Evolutionary conservation across 1,284 basidiomycete species (phyloP).

Genomic region (Fomes fomentarius): DNA sequence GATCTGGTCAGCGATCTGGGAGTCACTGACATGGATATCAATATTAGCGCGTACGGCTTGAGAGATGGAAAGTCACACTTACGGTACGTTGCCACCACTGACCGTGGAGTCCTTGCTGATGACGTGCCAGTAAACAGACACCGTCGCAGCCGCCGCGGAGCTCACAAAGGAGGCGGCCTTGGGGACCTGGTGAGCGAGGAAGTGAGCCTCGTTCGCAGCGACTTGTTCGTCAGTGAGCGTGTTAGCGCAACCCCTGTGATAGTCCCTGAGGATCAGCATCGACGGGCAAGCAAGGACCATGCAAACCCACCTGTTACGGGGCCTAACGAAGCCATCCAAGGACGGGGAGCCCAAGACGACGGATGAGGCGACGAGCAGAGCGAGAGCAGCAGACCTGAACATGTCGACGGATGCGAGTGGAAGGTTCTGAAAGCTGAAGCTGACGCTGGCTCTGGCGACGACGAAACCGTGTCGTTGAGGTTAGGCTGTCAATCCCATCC

Average conservation of each 20-base stretch:
- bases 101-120: conserved; percentile 41
- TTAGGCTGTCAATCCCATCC: not conserved
- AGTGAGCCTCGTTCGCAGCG: conserved; percentile 44
- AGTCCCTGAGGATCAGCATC: conserved; percentile 1
- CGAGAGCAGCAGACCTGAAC: conserved; percentile 16
- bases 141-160: conserved; percentile 34
- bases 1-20: conserved; percentile 45
- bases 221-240: conserved; percentile 40
- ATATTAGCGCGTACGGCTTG: too few species aligned
- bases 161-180: conserved; percentile 31
- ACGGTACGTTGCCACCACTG: conserved; percentile 51
- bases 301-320: too few species aligned
- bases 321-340: too few species aligned
- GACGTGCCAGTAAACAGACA: conserved; percentile 52
- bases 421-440: conserved; percentile 6
- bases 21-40: conserved; percentile 34
- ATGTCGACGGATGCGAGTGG: conserved; percentile 9
- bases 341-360: conserved; percentile 7
- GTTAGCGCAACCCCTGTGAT: conserved; percentile 40
- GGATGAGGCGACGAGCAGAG: conserved; percentile 13
- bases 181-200: conserved; percentile 42
- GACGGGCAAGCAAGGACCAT: too few species aligned
- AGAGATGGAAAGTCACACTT: not conserved
- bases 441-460: conserved; percentile 1
- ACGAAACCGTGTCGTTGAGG: conserved; percentile 8